Evolutionary conservation across 163 green algal genomes (phyloP), one percentile per base, ranked within the genome.

Genomic region (Trebouxiophyceae sp.): DNA sequence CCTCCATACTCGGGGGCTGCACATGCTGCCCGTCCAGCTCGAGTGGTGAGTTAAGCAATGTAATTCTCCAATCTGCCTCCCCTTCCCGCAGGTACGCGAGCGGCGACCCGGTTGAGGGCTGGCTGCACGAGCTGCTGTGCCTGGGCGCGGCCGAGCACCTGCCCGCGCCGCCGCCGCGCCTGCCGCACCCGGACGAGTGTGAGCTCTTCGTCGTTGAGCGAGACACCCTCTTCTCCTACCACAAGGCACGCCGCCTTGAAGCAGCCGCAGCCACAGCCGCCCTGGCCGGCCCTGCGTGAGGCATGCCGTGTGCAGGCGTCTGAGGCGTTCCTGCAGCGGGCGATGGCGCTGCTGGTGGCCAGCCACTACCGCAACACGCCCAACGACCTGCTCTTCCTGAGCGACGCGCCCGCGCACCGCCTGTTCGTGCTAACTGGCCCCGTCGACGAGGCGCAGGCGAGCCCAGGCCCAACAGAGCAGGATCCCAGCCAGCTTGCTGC

Each of bases 291-390:
- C n/a, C n/a, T n/a, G n/a, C n/a, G n/a, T n/a, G n/a, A n/a, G n/a
- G n/a, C n/a, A n/a, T n/a, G n/a, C n/a, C n/a, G n/a, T n/a, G 12
- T 80, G 60, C 75, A 83, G 66, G 77, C 78, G 16, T 83, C 78
- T 23, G 84, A 89, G 71, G 67, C 66, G 19, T 87, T 95, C 70
- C 77, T 96, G 63, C 87, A 96, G 76, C 77, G 86, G 34, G 89
- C 96, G 79, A 90, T 97, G 84, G 76, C 90, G 3, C 85, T 99
- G 62, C 96, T 95, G 59, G 89, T 96, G 57, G 82, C 93, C 3
- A 88, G 68, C 44, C 93, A 99, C 77, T 99, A 99, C 84, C 92
- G 92, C 71, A 99, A 99, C 85, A 96, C 88, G 1, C 93, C 93
- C 59, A 97, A 99, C 76, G 93, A 99, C 76, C 84, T 99, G 59